Percentiles rank a stretch among this genome's conserved stretches.
Conservation (phyloP, 1,284 basidiomycete genomes). For the Sporisorium graminicola region DNA sequence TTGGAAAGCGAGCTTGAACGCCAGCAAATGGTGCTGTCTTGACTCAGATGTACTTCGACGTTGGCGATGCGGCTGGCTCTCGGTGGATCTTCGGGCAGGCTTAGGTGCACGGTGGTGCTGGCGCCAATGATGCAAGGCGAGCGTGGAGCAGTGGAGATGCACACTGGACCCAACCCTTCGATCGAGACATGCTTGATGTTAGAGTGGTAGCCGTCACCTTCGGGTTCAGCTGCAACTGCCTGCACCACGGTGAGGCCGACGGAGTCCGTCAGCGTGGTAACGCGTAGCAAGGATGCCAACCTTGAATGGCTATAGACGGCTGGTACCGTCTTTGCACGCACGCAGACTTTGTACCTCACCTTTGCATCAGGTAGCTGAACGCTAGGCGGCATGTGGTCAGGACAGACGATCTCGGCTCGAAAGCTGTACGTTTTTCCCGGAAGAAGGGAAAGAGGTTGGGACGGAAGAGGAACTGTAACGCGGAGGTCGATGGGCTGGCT, state of each 20-base stretch:
- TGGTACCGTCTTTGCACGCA: constrained; percentile 7
- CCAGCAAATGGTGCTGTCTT: constrained; percentile 8
- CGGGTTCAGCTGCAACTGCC: background rate
- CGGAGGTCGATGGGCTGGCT: constrained; percentile 15
- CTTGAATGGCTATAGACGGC: background rate
- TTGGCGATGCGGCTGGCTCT: background rate
- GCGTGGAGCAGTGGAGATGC: constrained; percentile 7
- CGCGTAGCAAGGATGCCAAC: background rate
- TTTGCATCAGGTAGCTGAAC: constrained; percentile 18
- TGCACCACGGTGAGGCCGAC: constrained; percentile 10
- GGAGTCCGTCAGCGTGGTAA: background rate
- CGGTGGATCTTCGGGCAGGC: background rate
- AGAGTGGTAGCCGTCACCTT: background rate
- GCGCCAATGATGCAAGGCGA: constrained; percentile 14
- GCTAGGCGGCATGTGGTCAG: constrained; percentile 12
- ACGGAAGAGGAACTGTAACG: background rate
- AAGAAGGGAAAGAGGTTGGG: background rate
- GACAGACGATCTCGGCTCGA: constrained; percentile 5
- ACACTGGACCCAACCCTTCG: constrained; percentile 4
- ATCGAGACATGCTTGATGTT: constrained; percentile 11
- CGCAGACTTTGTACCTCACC: constrained; percentile 16
- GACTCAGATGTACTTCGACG: constrained; percentile 5
- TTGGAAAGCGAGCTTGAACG: background rate
- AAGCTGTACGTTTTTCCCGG: constrained; percentile 11
- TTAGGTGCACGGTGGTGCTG: background rate